Conservation (phyloP, 2,329 filamentous ascomycete genomes). For the Neonectria hederae region DNA sequence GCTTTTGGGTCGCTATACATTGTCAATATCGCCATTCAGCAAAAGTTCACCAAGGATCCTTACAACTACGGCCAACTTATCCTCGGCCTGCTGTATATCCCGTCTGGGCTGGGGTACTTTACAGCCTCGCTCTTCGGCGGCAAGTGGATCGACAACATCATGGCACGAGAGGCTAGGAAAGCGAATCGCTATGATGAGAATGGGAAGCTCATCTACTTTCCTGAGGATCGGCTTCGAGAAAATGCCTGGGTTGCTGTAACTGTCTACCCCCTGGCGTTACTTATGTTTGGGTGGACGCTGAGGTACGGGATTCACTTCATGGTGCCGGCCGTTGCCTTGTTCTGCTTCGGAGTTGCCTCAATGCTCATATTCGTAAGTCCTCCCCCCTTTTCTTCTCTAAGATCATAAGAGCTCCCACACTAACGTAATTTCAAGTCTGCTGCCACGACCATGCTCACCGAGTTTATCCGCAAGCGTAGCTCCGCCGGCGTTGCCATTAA, state of each 20-base stretch:
- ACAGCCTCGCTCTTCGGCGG: conserved; percentile 75
- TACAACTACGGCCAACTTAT: conserved; percentile 76
- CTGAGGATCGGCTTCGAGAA: conserved; percentile 84
- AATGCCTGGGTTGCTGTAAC: conserved; percentile 81
- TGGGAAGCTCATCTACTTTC: conserved; percentile 73
- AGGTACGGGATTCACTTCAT: conserved; percentile 72
- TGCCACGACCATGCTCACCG: conserved; percentile 84
- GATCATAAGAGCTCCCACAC: not conserved
- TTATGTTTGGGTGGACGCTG: conserved; percentile 82
- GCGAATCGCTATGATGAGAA: conserved; percentile 74
- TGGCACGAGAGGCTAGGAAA: conserved; percentile 77
- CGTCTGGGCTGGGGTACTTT: conserved; percentile 78
- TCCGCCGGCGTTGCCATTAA: conserved; percentile 81
- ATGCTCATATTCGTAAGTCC: conserved; percentile 79
- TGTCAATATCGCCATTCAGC: conserved; percentile 79
- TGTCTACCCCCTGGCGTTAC: conserved; percentile 74
- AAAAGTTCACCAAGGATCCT: conserved; percentile 71
- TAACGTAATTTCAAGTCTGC: conserved; percentile 54
- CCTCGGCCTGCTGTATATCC: conserved; percentile 81
- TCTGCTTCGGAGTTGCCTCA: conserved; percentile 78
- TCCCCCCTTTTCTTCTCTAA: not conserved
- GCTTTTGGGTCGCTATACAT: conserved; percentile 81
- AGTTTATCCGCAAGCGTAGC: conserved; percentile 79
- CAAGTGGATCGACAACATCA: conserved; percentile 82
- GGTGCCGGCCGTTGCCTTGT: conserved; percentile 70